A percentile compares a stretch with the other conserved stretches of the same genome.
Evolutionary conservation across 2,329 filamentous ascomycete species (phyloP).

Genomic region (Neonectria faginata): DNA sequence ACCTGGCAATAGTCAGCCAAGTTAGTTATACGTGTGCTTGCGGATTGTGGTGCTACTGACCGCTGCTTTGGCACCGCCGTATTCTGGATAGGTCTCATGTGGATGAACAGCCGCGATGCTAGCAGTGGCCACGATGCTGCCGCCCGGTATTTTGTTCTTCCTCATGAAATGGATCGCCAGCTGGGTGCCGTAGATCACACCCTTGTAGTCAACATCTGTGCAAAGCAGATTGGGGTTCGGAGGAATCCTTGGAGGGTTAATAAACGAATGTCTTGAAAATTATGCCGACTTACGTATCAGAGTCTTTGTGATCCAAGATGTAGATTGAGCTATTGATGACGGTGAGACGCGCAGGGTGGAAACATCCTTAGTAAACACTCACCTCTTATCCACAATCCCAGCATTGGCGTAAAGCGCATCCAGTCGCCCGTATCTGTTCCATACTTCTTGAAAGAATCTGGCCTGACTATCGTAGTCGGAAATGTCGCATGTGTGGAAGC

Average conservation of each 20-base stretch:
- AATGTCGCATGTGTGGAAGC: constrained; percentile 60
- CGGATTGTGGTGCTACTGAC: constrained; percentile 38
- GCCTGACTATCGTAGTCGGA: constrained; percentile 59
- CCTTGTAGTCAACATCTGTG: constrained; percentile 64
- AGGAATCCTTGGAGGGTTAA: constrained; percentile 48
- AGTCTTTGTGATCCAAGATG: constrained; percentile 46
- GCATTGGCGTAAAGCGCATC: constrained; percentile 64
- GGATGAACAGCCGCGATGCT: constrained; percentile 59
- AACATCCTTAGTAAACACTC: neutral
- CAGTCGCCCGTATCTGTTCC: constrained; percentile 57
- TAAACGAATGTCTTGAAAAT: too few species aligned
- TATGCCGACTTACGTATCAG: constrained; percentile 24
- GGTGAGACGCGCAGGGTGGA: neutral
- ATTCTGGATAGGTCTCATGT: constrained; percentile 59
- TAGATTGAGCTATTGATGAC: constrained; percentile 53
- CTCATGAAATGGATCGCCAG: constrained; percentile 66
- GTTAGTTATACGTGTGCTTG: neutral
- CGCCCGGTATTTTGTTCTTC: constrained; percentile 57
- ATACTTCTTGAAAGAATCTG: constrained; percentile 56
- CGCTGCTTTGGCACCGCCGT: constrained; percentile 63
- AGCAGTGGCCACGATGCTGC: constrained; percentile 58
- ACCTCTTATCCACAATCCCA: constrained; percentile 58
- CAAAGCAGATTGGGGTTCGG: constrained; percentile 57
- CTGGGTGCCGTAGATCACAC: constrained; percentile 61
- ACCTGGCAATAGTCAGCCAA: constrained; percentile 22